Evolutionary conservation across 768 basidiomycete species (phyloP), one percentile per base, ranked within the genome.

Genomic region (Udeniomyces megalosporus): DNA sequence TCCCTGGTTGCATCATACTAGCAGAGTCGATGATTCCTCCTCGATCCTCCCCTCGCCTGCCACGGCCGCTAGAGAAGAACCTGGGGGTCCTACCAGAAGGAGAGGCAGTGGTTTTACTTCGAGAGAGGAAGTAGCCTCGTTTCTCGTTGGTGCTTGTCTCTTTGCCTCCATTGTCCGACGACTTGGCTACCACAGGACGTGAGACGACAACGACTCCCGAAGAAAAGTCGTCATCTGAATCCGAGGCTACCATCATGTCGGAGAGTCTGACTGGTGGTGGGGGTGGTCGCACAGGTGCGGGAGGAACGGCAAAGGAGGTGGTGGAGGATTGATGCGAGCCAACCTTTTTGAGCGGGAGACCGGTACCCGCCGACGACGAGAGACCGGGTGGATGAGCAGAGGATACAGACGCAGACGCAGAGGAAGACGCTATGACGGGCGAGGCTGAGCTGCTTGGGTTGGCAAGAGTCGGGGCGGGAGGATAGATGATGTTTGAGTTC

Each of bases 161-260:
- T 28, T 48, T 2, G 24, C 45, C 32, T 35, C 20, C 35, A 35
- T 50, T 15, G 57, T 28, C n/a, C 56, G 58, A 17, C 52, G 52
- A 42, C 58, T 65, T 4, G 58, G 52, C 22, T 58, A n/a, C n/a
- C n/a, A n/a, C n/a, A n/a, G 49, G 35, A 6, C 28, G n/a, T 60
- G 63, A 17, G 55, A 28, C 35, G 34, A 65, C 32, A 17, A 65
- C 50, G 47, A 65, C 63, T 2, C 51, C 63, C 14, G 51, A 56
- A 2, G 58, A 49, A 38, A 65, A 65, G 51, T 65, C 63, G 32
- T 65, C 63, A 45, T 65, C 63, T 26, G 42, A 46, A 0, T 65
- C 63, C 8, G 51, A 54, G 34, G 63, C 63, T 26, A 52, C 58
- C 34, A 65, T 54, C 35, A 51, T 65, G 52, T 65, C 63, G n/a